phyloP scores from a whole-genome alignment of 1,139 yeast genomes.

The Taphrina wiesneri region DNA sequence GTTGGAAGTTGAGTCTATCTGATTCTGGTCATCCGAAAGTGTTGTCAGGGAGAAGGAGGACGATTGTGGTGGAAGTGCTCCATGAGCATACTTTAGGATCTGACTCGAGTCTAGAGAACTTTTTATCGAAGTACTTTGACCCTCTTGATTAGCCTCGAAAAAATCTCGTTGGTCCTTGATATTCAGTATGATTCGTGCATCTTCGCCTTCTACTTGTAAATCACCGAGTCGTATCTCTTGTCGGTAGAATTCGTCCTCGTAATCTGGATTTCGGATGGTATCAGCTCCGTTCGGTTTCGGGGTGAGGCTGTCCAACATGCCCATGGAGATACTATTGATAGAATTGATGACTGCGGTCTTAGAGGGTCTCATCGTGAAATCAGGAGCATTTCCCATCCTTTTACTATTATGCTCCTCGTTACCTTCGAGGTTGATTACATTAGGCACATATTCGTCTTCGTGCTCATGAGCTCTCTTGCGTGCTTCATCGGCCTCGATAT shows the following conservation, averaged over 20 bases:
- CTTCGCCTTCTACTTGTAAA: constrained; percentile 25
- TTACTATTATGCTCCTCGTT: constrained; percentile 77
- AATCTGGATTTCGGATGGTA: constrained; percentile 43
- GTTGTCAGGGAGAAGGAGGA: constrained; percentile 2
- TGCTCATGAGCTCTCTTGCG: constrained; percentile 39
- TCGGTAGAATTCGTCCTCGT: constrained; percentile 47
- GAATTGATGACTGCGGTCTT: constrained; percentile 67
- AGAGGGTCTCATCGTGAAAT: constrained; percentile 73
- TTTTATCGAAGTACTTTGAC: not conserved
- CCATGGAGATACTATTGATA: constrained; percentile 82
- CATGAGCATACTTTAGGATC: not conserved
- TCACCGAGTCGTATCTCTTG: constrained; percentile 33
- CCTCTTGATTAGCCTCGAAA: constrained; percentile 3
- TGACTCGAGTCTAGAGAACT: not conserved
- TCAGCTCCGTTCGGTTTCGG: constrained; percentile 45
- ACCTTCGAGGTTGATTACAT: constrained; percentile 67
- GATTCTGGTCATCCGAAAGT: constrained; percentile 6
- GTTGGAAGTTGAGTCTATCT: constrained; percentile 25
- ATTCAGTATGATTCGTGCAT: constrained; percentile 29
- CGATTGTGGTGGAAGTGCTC: not conserved
- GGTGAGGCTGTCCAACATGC: constrained; percentile 66
- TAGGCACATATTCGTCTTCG: constrained; percentile 44
- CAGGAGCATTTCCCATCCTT: constrained; percentile 77
- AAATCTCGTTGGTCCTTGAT: constrained; percentile 32
- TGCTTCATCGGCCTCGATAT: constrained; percentile 39